Evolutionary conservation across 139 green algal genomes (phyloP), one percentile per base, ranked within the genome.

Genomic region (Chlamydomonas sp.): DNA sequence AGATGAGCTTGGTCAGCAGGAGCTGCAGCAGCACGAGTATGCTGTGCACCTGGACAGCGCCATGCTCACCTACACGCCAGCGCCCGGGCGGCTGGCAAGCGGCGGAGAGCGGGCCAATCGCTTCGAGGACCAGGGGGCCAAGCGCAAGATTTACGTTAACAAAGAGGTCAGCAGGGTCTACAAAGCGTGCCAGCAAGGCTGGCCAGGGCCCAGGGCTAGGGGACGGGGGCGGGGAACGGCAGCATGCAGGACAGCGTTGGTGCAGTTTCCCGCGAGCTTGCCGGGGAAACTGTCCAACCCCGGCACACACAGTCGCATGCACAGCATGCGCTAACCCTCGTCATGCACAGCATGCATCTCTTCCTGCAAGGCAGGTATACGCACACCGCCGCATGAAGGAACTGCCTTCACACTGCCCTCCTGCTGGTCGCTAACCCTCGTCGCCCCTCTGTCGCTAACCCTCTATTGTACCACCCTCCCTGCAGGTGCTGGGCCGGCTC

Each of bases 11-110:
- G 69, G 71, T 59, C 68, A 86, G 2, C 78, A 79, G 20, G 8
- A 20, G 8, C 61, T 86, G 17, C 64, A 86, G 82, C 82, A 86
- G 82, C 83, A 80, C 6, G 59, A 88, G 63, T 88, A 88, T 76
- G 63, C 73, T 2, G 78, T 88, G 73, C 83, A 88, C 63, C 63
- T 88, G n/a, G 82, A 87, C 74, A 88, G 83, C 63, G 62, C 73
- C 14, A 82, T 81, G 73, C 73, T 88, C 6, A 81, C 73, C 2
- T 88, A 82, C 49, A 86, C 82, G 31, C 83, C 74, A 15, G 83
- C 73, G 2, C 31, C 31, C 31, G 31, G 31, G 31, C 73, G 2
- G 6, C 83, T 57, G 83, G 83, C 0, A 18, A 75, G 12, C 63
- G 82, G 79, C 7, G 59, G 68, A 1, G 60, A 80, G 62, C 68